Base-by-base conservation (phyloP, 1,139 yeast genomes). In the Suhomyces bokatorum region DNA sequence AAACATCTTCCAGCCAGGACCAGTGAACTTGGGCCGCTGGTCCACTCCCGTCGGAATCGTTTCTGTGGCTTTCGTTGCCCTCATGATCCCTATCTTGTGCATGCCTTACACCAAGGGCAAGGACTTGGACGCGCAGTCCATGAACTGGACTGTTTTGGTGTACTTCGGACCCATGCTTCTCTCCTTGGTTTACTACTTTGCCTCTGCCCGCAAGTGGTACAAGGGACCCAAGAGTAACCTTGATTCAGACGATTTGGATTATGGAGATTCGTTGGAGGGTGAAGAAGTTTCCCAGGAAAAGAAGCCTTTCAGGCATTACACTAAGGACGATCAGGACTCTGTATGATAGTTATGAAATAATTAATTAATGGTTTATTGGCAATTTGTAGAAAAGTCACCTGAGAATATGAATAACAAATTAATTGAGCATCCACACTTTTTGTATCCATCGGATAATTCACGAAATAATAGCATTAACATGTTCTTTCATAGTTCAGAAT, bases 91-190 rank as follows among this genome's bases (percentile, higher is more conserved):
- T 32, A 77, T 84, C 45, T 72, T 84, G 56, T 80, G 86, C 58
- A 79, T 83, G 78, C 89, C 89, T 41, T 70, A 74, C 44, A 70
- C 67, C 28, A 69, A 62, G 44, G 87, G 86, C 13, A 63, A 66
- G n/a, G 59, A 77, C 50, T 63, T 75, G 52, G 67, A 71, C 8
- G 64, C 77, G 5, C 73, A 74, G 24, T 53, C 54, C 28, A 84
- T 84, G 90, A 85, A 84, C 64, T 84, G 88, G 87, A 85, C 90
- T 0, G 77, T 69, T 15, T 74, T 83, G 30, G 88, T 84, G 13
- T 84, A 77, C 61, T 83, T 81, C 56, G 89, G 87, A 2, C 81
- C 87, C 11, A 68, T 83, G 75, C 55, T 78, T 16, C 45, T 82
- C 29, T 78, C 81, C 2, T 55, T 73, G 17, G 54, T 70, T 1